Base-by-base conservation (phyloP, 164 flowering plant genomes). In the Liriodendron chinense region DNA sequence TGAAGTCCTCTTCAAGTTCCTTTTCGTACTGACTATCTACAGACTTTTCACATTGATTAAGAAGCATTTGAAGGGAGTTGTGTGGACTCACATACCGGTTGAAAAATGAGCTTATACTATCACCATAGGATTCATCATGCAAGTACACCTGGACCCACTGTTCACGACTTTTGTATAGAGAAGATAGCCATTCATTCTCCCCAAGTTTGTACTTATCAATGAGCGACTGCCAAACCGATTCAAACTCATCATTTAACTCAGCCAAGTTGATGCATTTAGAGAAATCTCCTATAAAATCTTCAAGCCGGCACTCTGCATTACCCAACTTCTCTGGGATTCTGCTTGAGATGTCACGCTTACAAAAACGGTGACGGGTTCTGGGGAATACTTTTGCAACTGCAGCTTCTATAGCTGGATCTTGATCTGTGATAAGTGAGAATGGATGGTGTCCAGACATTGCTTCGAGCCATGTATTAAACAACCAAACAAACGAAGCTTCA, bases 161-260 rank as follows among this genome's bases (percentile, higher is more conserved):
- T 62, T 78, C 77, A 47, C 88, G 87, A 69, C 82, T 78, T 77
- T 74, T 82, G 68, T 89, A 87, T 63, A 89, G 62, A 89, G 62
- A 20, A 86, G 77, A 68, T 78, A 89, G 87, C 90, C 90, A 88
- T 66, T 87, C 87, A 84, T 89, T 89, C 71, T 81, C 78, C 68
- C 77, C 69, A 1, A 89, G 83, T 56, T 88, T 82, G 76, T 88
- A 89, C 75, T 86, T 89, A 65, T 83, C 90, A 77, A 88, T 68
- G 34, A 88, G 73, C 47, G 79, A 81, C 78, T 74, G 73, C 91
- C 93, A 88, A 24, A 88, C 79, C 16, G 79, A 76, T 77, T 89
- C 93, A 87, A 89, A 89, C 78, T 89, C 93, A 75, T 89, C 91
- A 50, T 85, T 85, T 62, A 89, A 84, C 77, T 85, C 91, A 14